A percentile compares a stretch with the other conserved stretches of the same genome.
Conservation (phyloP, 2,329 filamentous ascomycete species). For the Curvularia eragrostidis region DNA sequence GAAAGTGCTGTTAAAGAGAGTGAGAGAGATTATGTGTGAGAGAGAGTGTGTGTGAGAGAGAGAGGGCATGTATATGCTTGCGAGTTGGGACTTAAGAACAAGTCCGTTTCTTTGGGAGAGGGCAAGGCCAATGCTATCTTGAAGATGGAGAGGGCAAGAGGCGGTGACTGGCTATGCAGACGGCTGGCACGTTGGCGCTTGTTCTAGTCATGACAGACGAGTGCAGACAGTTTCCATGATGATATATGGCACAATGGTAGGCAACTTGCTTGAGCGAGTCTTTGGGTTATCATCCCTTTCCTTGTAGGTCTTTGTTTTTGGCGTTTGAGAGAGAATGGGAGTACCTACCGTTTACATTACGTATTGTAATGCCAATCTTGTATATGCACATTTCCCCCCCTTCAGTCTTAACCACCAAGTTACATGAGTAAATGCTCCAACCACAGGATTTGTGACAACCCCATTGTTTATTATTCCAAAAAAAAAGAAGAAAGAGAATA, state of each 20-base stretch:
- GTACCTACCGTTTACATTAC: conserved; percentile 14
- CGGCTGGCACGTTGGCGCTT: conserved; percentile 4
- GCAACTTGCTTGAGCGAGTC: conserved; percentile 7
- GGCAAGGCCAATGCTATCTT: background rate
- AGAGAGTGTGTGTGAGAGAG: background rate
- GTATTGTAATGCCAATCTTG: conserved; percentile 20
- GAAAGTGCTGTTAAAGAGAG: conserved; percentile 48
- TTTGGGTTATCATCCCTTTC: conserved; percentile 15
- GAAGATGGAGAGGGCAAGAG: background rate
- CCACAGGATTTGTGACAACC: too few species aligned
- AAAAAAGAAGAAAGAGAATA: background rate
- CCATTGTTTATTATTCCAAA: background rate
- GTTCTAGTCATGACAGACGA: conserved; percentile 4
- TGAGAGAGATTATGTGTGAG: background rate
- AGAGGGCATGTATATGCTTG: background rate
- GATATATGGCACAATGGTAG: conserved; percentile 9
- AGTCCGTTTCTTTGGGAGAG: too few species aligned
- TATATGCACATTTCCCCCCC: conserved; percentile 7
- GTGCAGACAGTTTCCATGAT: conserved; percentile 11
- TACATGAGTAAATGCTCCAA: too few species aligned
- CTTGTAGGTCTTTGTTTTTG: conserved; percentile 7
- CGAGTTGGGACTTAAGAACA: conserved; percentile 1
- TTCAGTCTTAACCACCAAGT: background rate
- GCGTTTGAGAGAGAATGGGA: conserved; percentile 17
- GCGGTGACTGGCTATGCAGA: conserved; percentile 1